These are phyloP conservation scores for Fraxinus ornus DNA, from an alignment of 305 asterid genomes.

Conservation along the genomic window DNA sequence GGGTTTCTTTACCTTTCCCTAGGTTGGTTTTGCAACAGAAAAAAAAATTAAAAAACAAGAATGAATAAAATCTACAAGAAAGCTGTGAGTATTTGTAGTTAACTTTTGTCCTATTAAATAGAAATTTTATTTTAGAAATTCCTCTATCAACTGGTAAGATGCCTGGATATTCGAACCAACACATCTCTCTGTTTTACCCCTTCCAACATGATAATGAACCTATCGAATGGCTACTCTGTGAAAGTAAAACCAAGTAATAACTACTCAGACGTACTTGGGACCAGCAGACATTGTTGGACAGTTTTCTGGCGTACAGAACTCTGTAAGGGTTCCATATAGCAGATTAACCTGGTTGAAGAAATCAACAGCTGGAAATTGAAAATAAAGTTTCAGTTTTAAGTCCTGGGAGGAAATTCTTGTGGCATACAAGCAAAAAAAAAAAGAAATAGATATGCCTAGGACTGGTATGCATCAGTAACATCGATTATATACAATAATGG, in stretches of 20 bases:
- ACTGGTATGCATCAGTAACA: not conserved
- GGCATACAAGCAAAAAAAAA: not conserved
- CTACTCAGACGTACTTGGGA: constrained; percentile 65
- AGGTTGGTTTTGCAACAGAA: not conserved
- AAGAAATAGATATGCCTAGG: not conserved
- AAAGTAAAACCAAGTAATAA: constrained; percentile 4
- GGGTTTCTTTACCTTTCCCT: not conserved
- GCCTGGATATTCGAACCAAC: not conserved
- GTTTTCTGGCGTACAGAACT: constrained; percentile 89
- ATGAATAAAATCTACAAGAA: not conserved
- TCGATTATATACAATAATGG: not conserved
- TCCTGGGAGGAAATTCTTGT: constrained; percentile 21
- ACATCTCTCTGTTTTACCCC: not conserved
- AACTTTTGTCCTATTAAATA: not conserved
- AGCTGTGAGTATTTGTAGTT: not conserved
- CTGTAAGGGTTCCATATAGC: constrained; percentile 93
- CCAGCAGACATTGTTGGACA: constrained; percentile 99
- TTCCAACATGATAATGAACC: not conserved
- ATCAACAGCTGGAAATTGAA: constrained; percentile 76
- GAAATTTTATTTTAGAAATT: not conserved
- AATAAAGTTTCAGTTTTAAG: constrained; percentile 37
- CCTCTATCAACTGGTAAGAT: not conserved
- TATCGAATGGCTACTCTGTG: not conserved
- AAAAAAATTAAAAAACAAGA: not conserved
- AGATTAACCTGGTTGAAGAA: constrained; percentile 98